phyloP scores from a whole-genome alignment of 805 yeast genomes.

The Kockiozyma suomiensis region DNA sequence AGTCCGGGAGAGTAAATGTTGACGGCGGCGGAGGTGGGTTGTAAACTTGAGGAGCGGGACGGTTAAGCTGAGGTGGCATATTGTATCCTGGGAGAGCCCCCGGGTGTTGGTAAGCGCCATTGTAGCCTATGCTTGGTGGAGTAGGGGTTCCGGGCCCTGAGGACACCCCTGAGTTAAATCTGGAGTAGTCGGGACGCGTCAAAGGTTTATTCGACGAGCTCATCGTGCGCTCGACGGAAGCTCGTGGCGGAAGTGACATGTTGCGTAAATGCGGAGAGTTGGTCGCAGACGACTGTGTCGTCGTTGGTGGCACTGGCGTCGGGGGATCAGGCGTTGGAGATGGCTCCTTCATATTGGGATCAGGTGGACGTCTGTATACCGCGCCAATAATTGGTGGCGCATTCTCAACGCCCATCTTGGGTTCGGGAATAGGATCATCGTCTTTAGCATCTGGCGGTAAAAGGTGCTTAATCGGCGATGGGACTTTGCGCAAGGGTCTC shows the following conservation, averaged over 20 bases:
- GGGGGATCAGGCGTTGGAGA: slow-evolving; percentile 47
- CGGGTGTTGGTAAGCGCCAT: slow-evolving; percentile 3
- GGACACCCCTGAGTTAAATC: slow-evolving; percentile 18
- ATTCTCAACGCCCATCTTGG: slow-evolving; percentile 75
- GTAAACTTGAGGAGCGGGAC: slow-evolving; percentile 30
- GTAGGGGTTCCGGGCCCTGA: slow-evolving; percentile 23
- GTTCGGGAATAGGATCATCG: slow-evolving; percentile 77
- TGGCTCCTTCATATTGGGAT: slow-evolving; percentile 74
- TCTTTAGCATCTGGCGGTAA: slow-evolving; percentile 74
- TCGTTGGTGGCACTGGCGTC: slow-evolving; percentile 20
- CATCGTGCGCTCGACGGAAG: slow-evolving; percentile 16
- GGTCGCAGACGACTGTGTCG: slow-evolving; percentile 23
- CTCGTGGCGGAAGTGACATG: slow-evolving; percentile 14
- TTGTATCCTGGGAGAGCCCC: background rate
- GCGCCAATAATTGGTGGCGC: slow-evolving; percentile 96
- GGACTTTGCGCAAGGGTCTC: slow-evolving; percentile 69
- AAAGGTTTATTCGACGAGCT: slow-evolving; percentile 1
- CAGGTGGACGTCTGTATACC: slow-evolving; percentile 75
- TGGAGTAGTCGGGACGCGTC: slow-evolving; percentile 20
- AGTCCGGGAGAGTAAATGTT: slow-evolving; percentile 43
- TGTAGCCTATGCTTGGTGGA: slow-evolving; percentile 10
- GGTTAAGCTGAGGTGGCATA: slow-evolving; percentile 15
- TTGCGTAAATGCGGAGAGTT: slow-evolving; percentile 30
- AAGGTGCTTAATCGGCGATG: slow-evolving; percentile 80
- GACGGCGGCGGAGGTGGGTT: slow-evolving; percentile 42